A percentile compares a stretch with the other conserved stretches of the same genome.
These are phyloP conservation scores for Clonostachys byssicola DNA, from an alignment of 2,329 filamentous ascomycete genomes.

Conservation along the genomic window DNA sequence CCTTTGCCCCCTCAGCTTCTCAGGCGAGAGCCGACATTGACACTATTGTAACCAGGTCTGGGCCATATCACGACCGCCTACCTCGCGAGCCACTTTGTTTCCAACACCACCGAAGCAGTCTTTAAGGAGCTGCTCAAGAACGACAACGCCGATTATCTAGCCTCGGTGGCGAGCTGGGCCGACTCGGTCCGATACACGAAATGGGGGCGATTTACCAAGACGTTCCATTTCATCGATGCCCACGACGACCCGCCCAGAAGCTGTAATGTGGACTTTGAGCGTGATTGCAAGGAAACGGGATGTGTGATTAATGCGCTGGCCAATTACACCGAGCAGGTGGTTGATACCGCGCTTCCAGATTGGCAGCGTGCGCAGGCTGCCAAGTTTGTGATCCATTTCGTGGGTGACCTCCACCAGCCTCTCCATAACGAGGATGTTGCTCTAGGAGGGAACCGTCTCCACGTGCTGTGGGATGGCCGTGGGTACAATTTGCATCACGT, in stretches of 20 bases:
- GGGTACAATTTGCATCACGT: conserved; percentile 66
- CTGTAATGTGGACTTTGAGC: conserved; percentile 53
- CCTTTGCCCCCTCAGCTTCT: neutral
- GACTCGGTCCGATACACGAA: conserved; percentile 62
- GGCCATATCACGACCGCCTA: conserved; percentile 65
- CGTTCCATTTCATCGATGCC: conserved; percentile 68
- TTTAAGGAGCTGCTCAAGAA: conserved; percentile 55
- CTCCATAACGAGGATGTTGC: conserved; percentile 61
- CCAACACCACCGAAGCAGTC: conserved; percentile 47
- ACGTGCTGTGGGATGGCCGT: conserved; percentile 54
- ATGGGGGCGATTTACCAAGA: conserved; percentile 56
- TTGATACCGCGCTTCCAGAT: conserved; percentile 36
- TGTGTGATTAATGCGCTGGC: conserved; percentile 58
- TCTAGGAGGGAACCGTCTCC: conserved; percentile 64
- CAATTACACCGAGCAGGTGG: conserved; percentile 55
- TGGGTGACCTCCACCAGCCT: conserved; percentile 68
- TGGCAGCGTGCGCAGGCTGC: conserved; percentile 52
- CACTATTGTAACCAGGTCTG: conserved; percentile 34
- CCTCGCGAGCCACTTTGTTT: conserved; percentile 56
- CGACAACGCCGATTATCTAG: conserved; percentile 52
- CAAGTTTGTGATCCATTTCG: conserved; percentile 65
- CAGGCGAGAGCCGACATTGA: neutral
- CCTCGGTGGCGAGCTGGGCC: conserved; percentile 62
- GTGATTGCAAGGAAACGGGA: conserved; percentile 59
- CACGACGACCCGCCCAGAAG: conserved; percentile 54